These are phyloP conservation scores for Apiospora marii DNA, from an alignment of 2,329 filamentous ascomycete genomes.

Conservation along the genomic window DNA sequence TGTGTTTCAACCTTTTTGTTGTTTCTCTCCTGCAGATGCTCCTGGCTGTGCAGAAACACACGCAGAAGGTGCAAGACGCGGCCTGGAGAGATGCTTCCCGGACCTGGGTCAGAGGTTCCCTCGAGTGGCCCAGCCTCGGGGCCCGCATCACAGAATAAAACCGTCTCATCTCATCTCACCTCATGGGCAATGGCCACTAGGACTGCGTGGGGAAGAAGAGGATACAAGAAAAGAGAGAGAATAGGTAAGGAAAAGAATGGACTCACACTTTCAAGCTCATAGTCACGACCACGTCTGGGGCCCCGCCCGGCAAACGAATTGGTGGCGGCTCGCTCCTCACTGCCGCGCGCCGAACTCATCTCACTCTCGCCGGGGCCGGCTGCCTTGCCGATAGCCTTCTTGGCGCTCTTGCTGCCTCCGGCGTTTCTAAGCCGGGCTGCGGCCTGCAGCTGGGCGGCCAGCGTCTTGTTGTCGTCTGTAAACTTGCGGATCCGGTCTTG, in stretches of 20 bases:
- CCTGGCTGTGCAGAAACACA: neutral
- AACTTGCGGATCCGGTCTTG: conserved; percentile 93
- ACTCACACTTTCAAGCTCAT: conserved; percentile 83
- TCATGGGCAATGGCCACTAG: neutral
- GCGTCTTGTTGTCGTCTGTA: conserved; percentile 92
- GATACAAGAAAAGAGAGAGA: conserved; percentile 24
- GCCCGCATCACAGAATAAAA: neutral
- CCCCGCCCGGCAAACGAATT: conserved; percentile 69
- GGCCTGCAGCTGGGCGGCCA: conserved; percentile 78
- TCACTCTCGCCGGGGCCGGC: conserved; percentile 59
- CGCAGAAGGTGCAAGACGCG: no score
- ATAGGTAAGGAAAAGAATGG: conserved; percentile 30
- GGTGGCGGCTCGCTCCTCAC: conserved; percentile 76
- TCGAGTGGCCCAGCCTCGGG: conserved; percentile 14
- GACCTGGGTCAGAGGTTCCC: no score
- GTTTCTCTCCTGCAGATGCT: neutral
- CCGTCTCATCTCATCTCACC: neutral
- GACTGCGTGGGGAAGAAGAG: neutral
- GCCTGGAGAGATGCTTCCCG: no score
- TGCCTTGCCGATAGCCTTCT: conserved; percentile 58
- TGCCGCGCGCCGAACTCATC: conserved; percentile 72
- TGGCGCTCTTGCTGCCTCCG: conserved; percentile 48
- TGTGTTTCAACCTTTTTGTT: neutral
- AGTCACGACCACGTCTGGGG: conserved; percentile 78
- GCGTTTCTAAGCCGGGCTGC: conserved; percentile 38